Percentiles rank a stretch among this genome's conserved stretches.
These are phyloP conservation scores for Aspergillus pseudonomiae DNA, from an alignment of 2,329 filamentous ascomycete genomes.

Conservation along the genomic window DNA sequence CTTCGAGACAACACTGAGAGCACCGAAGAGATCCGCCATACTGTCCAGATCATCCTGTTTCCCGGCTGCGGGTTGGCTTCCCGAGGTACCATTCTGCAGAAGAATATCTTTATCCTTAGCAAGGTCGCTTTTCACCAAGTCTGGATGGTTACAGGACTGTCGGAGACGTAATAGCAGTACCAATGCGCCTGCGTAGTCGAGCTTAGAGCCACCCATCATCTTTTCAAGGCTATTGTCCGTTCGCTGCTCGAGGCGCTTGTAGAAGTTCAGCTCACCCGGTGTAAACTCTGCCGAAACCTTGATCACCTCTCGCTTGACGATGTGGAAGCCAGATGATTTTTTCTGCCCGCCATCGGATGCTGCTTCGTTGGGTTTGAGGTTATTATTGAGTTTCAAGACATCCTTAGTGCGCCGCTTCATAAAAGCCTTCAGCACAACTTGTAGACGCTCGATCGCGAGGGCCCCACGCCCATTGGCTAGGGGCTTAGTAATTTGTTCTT, in stretches of 20 bases:
- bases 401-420: slow-evolving; percentile 99
- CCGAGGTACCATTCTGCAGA: slow-evolving; percentile 60
- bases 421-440: slow-evolving; percentile 83
- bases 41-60: slow-evolving; percentile 72
- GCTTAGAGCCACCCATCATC: slow-evolving; percentile 79
- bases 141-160: slow-evolving; percentile 93
- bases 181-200: slow-evolving; percentile 92
- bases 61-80: slow-evolving; percentile 54
- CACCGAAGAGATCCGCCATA: slow-evolving; percentile 83
- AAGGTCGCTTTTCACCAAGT: slow-evolving; percentile 81
- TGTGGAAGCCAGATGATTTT: slow-evolving; percentile 72
- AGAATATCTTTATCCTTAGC: slow-evolving; percentile 86
- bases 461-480: slow-evolving; percentile 89
- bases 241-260: slow-evolving; percentile 77
- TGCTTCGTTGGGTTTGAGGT: slow-evolving; percentile 71
- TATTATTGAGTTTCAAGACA: slow-evolving; percentile 85
- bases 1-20: slow-evolving; percentile 75
- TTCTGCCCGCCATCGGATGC: slow-evolving; percentile 53
- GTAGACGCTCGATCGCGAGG: slow-evolving; percentile 82
- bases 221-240: slow-evolving; percentile 84
- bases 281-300: slow-evolving; percentile 78
- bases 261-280: slow-evolving; percentile 79
- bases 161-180: slow-evolving; percentile 87
- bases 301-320: slow-evolving; percentile 87
- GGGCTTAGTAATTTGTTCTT: slow-evolving; percentile 84